Evolutionary conservation across 2,329 filamentous ascomycete genomes (phyloP).

Genomic region (Xylaria digitata): DNA sequence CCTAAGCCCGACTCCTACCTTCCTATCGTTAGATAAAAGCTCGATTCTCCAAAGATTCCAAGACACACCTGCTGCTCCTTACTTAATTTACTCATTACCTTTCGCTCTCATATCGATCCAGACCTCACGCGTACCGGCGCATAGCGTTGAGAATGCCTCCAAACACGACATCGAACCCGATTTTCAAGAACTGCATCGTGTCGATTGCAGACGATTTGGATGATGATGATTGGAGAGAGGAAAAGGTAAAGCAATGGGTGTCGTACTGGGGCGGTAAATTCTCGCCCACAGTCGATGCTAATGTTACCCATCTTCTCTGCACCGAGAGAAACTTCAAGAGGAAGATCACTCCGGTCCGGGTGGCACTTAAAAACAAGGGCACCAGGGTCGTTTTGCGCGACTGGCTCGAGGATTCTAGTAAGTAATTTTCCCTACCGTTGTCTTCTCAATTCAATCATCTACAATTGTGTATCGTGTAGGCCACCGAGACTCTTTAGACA

Average conservation of each 20-base stretch:
- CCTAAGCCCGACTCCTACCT: background rate
- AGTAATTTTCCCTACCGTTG: constrained; percentile 2
- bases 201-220: constrained; percentile 69
- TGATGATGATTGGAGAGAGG: constrained; percentile 55
- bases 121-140: background rate
- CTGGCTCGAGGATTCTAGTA: constrained; percentile 64
- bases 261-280: constrained; percentile 70
- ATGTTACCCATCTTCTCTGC: constrained; percentile 79
- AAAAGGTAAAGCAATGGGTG: constrained; percentile 75
- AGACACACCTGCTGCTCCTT: background rate
- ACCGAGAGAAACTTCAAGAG: constrained; percentile 70
- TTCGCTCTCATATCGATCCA: background rate
- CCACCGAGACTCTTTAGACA: background rate
- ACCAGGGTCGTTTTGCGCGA: constrained; percentile 59
- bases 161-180: background rate
- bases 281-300: constrained; percentile 59
- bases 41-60: background rate
- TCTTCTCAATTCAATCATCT: background rate
- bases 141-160: constrained; percentile 1
- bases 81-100: background rate
- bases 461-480: background rate
- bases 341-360: constrained; percentile 55
- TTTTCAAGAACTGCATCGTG: constrained; percentile 65
- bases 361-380: constrained; percentile 53
- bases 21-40: background rate